A percentile compares a stretch with the other conserved stretches of the same genome.
These are phyloP conservation scores for Phylloporus sp. DNA, from an alignment of 1,284 basidiomycete species.

Conservation along the genomic window DNA sequence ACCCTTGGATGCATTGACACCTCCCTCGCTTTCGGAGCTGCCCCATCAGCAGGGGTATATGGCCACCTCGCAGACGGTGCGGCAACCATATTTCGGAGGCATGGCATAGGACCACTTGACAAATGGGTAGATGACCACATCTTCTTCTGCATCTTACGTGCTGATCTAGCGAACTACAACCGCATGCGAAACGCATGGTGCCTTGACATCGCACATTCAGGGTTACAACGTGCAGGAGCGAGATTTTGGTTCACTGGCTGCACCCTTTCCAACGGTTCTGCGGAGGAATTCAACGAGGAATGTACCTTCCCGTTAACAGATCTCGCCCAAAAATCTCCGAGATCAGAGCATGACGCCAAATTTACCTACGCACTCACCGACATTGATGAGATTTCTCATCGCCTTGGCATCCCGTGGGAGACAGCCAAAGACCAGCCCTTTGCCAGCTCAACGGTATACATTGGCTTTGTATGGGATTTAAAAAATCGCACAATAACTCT, in stretches of 20 bases:
- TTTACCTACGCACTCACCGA: not conserved
- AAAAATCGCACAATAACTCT: not conserved
- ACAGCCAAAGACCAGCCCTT: slow-evolving; percentile 15
- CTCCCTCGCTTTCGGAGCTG: slow-evolving; percentile 24
- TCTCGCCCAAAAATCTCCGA: not conserved
- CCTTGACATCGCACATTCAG: not conserved
- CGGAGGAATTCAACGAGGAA: not conserved
- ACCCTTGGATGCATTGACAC: slow-evolving; percentile 6
- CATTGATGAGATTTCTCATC: not conserved
- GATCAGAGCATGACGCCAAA: not conserved
- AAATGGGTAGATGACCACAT: not conserved
- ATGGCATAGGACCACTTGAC: not conserved
- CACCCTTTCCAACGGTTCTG: not conserved
- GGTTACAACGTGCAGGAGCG: not conserved
- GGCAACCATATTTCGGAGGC: not conserved
- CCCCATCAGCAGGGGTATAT: slow-evolving; percentile 37
- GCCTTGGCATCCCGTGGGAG: slow-evolving; percentile 15
- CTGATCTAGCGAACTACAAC: not conserved
- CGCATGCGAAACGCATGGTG: not conserved
- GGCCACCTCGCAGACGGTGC: slow-evolving; percentile 38
- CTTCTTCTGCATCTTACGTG: not conserved
- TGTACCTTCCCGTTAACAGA: not conserved
- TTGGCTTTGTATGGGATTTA: slow-evolving; percentile 7
- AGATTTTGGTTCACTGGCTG: not conserved
- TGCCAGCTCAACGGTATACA: not conserved